Evolutionary conservation across 495 filamentous ascomycete genomes (phyloP), one percentile per base, ranked within the genome.

Genomic region (Penicillium manginii): DNA sequence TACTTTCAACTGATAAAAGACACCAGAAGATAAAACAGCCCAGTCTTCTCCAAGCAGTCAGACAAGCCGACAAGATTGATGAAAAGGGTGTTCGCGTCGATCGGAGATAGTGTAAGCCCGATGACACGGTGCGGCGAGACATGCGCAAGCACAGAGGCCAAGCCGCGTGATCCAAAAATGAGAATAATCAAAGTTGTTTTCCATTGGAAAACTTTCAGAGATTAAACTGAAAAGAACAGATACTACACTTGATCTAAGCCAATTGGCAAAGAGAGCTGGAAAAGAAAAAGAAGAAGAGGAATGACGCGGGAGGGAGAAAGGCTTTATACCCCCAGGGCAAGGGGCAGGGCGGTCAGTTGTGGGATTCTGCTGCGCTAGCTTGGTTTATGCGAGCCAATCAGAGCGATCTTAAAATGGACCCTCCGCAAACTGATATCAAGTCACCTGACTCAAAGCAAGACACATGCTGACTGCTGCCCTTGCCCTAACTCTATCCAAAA

Each of bases 221-320:
- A 84, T 93, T 92, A 93, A 91, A 93, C 89, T 93, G 88, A 92
- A 92, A 93, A 96, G 91, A 96, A 96, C 91, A 96, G 91, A 94
- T 96, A 94, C 91, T 93, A 94, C 90, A 94, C 91, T 93, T 93
- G 91, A 94, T 93, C 91, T 94, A 77, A 80, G 81, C 80, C 75
- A 80, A 78, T 74, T 74, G 79, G 75, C 77, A 82, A 82, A 79
- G 81, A 83, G 78, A 83, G 77, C 78, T 83, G 70, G 72, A 78
- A 63, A 78, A 79, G 69, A 75, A 76, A 79, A 74, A 73, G 70
- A 77, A 73, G 70, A 73, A 75, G 72, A 62, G 57, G 68, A 74
- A 58, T 15, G 40, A 3, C 58, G 55, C 29, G 54, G 61, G 63
- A 15, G 59, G 53, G 32, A 32, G 18, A 35, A 29, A 29, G 40